Evolutionary conservation across 2,329 filamentous ascomycete species (phyloP).

Genomic region (Colletotrichum tanaceti): DNA sequence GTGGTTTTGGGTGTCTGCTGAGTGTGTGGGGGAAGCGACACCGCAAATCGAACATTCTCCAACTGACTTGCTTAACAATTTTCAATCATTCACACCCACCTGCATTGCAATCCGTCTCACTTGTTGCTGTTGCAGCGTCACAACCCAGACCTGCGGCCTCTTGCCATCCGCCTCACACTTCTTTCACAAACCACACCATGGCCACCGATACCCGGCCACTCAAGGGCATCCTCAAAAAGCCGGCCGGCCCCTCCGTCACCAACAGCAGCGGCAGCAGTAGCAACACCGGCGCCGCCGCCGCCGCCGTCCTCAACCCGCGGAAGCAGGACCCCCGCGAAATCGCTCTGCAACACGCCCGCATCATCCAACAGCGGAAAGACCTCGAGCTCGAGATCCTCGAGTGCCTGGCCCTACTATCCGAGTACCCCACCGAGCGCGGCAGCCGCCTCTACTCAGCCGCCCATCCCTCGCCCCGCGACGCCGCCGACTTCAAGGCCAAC

Average conservation of each 20-base stretch:
- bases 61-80: constrained; percentile 33
- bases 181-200: constrained; percentile 53
- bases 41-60: constrained; percentile 31
- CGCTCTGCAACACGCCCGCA: constrained; percentile 83
- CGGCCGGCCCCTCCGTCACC: constrained; percentile 49
- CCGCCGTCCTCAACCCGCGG: constrained; percentile 44
- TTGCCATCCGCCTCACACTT: too few species aligned
- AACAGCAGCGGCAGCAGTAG: not conserved
- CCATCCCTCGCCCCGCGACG: constrained; percentile 68
- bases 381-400: constrained; percentile 80
- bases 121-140: too few species aligned
- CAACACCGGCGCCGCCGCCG: constrained; percentile 3
- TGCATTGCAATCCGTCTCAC: not conserved
- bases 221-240: constrained; percentile 72
- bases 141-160: not conserved
- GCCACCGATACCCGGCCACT: constrained; percentile 52
- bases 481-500: constrained; percentile 71
- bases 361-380: constrained; percentile 85
- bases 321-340: constrained; percentile 66
- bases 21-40: constrained; percentile 25
- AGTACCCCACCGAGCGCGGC: constrained; percentile 58
- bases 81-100: not conserved
- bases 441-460: constrained; percentile 55
- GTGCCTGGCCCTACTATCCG: constrained; percentile 77
- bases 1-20: constrained; percentile 11